A percentile compares a stretch with the other conserved stretches of the same genome.
Evolutionary conservation across 164 flowering plant species (phyloP).

Genomic region (Umbellularia californica): DNA sequence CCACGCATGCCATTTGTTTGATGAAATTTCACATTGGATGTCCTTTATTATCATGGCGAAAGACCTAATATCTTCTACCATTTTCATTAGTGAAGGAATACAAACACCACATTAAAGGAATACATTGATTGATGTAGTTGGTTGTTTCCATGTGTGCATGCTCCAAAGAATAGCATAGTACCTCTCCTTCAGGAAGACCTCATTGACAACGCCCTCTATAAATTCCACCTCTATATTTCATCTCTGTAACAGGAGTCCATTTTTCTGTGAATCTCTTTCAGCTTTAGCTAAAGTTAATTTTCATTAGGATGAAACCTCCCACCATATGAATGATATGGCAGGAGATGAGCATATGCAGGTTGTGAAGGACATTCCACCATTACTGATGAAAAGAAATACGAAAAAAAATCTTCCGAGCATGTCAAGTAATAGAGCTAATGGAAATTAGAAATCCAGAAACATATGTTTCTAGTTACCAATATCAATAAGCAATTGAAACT

Average conservation of each 20-base stretch:
- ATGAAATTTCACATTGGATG: no score
- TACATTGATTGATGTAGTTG: no score
- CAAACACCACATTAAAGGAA: no score
- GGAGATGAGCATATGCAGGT: background rate
- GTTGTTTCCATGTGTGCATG: no score
- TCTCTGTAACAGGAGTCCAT: conserved; percentile 75
- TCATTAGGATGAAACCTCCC: background rate
- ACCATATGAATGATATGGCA: background rate
- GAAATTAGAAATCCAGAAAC: background rate
- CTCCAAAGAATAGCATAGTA: conserved; percentile 14
- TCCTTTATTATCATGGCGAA: no score
- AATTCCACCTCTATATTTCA: conserved; percentile 75
- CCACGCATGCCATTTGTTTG: no score
- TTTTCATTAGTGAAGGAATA: no score
- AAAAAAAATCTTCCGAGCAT: background rate
- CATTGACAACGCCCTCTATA: conserved; percentile 83
- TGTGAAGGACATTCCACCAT: no score
- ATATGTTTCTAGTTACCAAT: background rate
- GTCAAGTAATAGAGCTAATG: background rate
- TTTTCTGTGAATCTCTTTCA: conserved; percentile 66
- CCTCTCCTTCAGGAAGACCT: conserved; percentile 99
- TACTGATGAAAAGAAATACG: no score
- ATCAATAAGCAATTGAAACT: background rate
- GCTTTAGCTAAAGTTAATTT: no score
- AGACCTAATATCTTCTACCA: no score